Evolutionary conservation across 768 basidiomycete species (phyloP), one percentile per base, ranked within the genome.

Genomic region (Lyophyllum semitale): DNA sequence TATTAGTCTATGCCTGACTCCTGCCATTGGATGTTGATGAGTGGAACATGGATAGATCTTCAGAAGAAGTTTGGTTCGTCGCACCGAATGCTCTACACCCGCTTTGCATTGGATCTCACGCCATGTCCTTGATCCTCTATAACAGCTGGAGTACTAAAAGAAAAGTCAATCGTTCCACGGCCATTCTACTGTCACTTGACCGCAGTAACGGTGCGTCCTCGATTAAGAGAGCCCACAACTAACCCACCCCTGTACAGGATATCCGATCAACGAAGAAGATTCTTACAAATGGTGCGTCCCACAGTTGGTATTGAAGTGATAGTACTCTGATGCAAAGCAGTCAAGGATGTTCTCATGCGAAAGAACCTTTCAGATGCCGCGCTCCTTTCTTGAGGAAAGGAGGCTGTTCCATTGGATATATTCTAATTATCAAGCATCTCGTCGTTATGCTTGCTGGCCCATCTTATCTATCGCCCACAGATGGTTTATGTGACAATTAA

Each of bases 181-280:
- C 71, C 78, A 2, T 87, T 85, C 63, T 87, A 85, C 60, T 83
- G 79, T 60, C 87, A 88, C 70, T 76, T 87, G 53, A 89, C 87
- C 8, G 78, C 83, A 1, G 86, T 85, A 6, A 88, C 84, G 55
- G 87, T 88, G n/a, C 43, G 43, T 27, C 3, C 26, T 15, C 43
- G 25, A 5, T 3, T 29, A 11, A 26, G 5, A 27, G 11, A 13
- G 13, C 17, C 8, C 6, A n/a, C 17, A 17, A n/a, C 1, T 44
- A 29, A 3, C 17, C 41, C 57, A 40, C 48, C 46, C 52, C 29
- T 50, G 41, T 59, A 37, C 59, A 87, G 84, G 83, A 88, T 61
- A 81, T 79, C 8, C 76, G 74, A 51, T 80, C 83, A 15, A 88
- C 86, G 23, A 70, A 76, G 54, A 64, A 75, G 18, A 82, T 87